Conservation (phyloP, 306 rosid genomes). For the Citrullus mucosospermus region DNA sequence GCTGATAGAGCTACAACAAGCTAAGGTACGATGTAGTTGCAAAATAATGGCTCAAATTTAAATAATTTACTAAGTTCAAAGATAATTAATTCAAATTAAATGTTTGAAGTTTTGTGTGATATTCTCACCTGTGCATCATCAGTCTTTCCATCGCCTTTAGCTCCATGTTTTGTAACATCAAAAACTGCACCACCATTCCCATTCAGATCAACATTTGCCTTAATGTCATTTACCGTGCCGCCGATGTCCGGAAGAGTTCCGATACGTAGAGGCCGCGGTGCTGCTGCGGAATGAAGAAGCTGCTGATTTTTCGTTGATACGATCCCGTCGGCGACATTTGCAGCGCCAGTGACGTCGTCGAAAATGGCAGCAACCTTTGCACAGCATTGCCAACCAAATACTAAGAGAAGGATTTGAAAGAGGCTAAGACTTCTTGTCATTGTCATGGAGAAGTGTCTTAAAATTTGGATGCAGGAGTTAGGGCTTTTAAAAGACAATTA, state of each 20-base stretch:
- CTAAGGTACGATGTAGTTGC: no score
- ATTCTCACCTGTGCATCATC: constrained; percentile 1
- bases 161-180: constrained; percentile 3
- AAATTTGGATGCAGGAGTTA: neutral
- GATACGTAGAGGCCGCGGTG: neutral
- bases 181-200: neutral
- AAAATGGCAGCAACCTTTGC: neutral
- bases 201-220: neutral
- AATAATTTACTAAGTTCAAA: no score
- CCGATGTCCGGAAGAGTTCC: neutral
- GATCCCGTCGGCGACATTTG: neutral
- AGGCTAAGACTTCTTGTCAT: neutral
- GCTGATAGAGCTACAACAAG: no score
- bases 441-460: neutral
- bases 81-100: neutral
- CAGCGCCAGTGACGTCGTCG: no score
- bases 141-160: neutral
- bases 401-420: neutral
- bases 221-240: neutral
- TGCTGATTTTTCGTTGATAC: neutral
- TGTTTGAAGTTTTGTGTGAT: neutral
- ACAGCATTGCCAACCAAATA: neutral
- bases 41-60: no score
- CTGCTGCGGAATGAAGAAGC: neutral
- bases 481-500: no score